Evolutionary conservation across 2,329 filamentous ascomycete species (phyloP), one percentile per base, ranked within the genome.

Genomic region (Aspergillus aculeatinus): DNA sequence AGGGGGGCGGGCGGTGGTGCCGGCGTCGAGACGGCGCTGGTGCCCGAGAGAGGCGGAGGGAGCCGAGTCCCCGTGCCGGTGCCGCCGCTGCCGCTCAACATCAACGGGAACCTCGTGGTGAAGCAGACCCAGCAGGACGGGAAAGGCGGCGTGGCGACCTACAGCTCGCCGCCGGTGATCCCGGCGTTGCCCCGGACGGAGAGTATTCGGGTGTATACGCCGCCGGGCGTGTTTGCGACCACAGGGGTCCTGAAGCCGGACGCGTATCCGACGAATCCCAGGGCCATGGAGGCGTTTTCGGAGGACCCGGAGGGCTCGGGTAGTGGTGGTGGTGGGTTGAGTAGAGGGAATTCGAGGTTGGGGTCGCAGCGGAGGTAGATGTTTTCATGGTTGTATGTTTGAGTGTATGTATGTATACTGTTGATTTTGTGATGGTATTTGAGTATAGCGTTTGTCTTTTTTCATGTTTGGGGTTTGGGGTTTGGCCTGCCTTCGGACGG

Each of bases 171-270:
- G 64, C n/a, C 62, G 64, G 51, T 60, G 50, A 51, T 44, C 6
- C 39, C 48, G 27, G 68, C 72, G 69, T 19, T 65, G 71, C 59
- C 72, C 67, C 31, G 75, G 42, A 79, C 72, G 12, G 79, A 81
- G 63, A 81, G 75, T 62, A 81, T 81, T 62, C 76, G 73, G 55
- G 74, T 82, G 4, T 81, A 80, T 62, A 79, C 78, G 16, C 80
- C 80, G 1, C 75, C 73, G 4, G 72, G 72, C 9, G 68, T 69
- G 44, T 69, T 75, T 57, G 60, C 67, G 59, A 66, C 60, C 55
- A 68, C 63, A 7, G 64, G 68, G 10, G 65, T 70, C 16, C 50
- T 70, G 12, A 69, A 67, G 1, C 74, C 71, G 0, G 65, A 68
- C 27, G 67, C 68, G 16, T 70, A 71, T 54, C 69, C 67, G 7